Evolutionary conservation across 192 early-diverging fungal species (phyloP), one percentile per base, ranked within the genome.

Genomic region (Mortierella alpina): DNA sequence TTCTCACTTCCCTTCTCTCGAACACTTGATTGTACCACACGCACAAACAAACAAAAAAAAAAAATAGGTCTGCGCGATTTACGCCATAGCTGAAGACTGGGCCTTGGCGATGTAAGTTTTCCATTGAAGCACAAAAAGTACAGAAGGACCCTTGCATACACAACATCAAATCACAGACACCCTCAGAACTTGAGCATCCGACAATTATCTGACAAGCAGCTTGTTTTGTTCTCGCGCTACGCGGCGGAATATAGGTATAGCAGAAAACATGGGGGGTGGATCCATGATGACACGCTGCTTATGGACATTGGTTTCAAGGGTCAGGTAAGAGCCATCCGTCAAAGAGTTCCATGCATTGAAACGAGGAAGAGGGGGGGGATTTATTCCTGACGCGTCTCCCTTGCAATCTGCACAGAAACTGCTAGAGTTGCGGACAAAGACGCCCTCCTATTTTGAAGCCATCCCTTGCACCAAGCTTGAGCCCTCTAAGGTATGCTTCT

Each of bases 181-280:
- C 31, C 31, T 31, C 31, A 31, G 31, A 31, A 31, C 31, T 31
- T 31, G 31, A 31, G 31, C 31, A 31, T 57, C 6, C 22, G 55
- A 6, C 1, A 51, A 11, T 1, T 2, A 51, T 15, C 50, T 17
- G 17, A 51, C 11, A 51, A 51, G 17, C 5, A 18, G 23, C 15
- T 49, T 23, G 11, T 17, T 59, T 49, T 42, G 5, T 57, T 20
- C 4, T 63, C 41, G 20, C 55, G 15, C 12, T 50, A 31, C 31
- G 31, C 3, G 31, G 22, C 50, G 15, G 17, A 18, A 23, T 56
- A 44, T 11, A 80, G 77, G 69, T 80, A 72, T 51, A 80, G 77
- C 58, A 80, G 44, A 49, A 80, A 80, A n/a, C 77, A 80, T 41
- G 77, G 70, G 13, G 77, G 77, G 13, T 80, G 77, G 77, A 72